A percentile compares a stretch with the other conserved stretches of the same genome.
These are phyloP conservation scores for Escallonia herrerae DNA, from an alignment of 129 eudicot genomes.

Conservation along the genomic window DNA sequence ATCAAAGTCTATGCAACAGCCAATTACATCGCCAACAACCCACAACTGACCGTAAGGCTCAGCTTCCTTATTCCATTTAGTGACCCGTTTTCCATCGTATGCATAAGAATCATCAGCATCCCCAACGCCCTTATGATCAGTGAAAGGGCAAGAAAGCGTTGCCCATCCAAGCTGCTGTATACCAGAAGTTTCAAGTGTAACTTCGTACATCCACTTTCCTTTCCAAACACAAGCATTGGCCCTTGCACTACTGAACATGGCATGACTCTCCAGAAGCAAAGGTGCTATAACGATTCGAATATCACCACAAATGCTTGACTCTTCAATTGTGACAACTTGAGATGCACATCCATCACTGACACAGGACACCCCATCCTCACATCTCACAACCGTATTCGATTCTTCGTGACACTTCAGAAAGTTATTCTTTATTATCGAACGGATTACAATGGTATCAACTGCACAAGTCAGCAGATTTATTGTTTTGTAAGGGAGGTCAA, in stretches of 20 bases:
- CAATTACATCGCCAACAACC: slow-evolving; percentile 96
- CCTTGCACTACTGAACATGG: slow-evolving; percentile 79
- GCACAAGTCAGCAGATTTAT: slow-evolving; percentile 40
- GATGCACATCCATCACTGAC: slow-evolving; percentile 34
- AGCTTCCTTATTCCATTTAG: slow-evolving; percentile 81
- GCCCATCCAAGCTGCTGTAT: slow-evolving; percentile 98
- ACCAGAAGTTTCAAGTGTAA: slow-evolving; percentile 89
- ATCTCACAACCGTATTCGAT: slow-evolving; percentile 10
- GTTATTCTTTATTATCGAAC: slow-evolving; percentile 57
- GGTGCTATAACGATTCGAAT: slow-evolving; percentile 54
- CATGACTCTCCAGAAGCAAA: slow-evolving; percentile 72
- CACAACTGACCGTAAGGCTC: slow-evolving; percentile 86
- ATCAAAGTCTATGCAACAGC: slow-evolving; percentile 90
- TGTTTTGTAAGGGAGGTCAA: slow-evolving; percentile 62
- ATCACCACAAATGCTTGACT: slow-evolving; percentile 84
- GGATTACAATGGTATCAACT: slow-evolving; percentile 42
- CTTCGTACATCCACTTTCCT: slow-evolving; percentile 99
- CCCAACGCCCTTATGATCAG: slow-evolving; percentile 91
- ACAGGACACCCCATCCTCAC: slow-evolving; percentile 61
- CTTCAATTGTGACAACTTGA: slow-evolving; percentile 52
- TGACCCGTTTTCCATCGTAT: slow-evolving; percentile 83
- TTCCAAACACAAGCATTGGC: slow-evolving; percentile 95
- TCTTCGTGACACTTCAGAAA: slow-evolving; percentile 28
- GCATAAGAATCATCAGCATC: slow-evolving; percentile 97
- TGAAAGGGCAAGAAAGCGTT: slow-evolving; percentile 70